Conservation (phyloP, 768 basidiomycete genomes). For the Kwoniella newhampshirensis region DNA sequence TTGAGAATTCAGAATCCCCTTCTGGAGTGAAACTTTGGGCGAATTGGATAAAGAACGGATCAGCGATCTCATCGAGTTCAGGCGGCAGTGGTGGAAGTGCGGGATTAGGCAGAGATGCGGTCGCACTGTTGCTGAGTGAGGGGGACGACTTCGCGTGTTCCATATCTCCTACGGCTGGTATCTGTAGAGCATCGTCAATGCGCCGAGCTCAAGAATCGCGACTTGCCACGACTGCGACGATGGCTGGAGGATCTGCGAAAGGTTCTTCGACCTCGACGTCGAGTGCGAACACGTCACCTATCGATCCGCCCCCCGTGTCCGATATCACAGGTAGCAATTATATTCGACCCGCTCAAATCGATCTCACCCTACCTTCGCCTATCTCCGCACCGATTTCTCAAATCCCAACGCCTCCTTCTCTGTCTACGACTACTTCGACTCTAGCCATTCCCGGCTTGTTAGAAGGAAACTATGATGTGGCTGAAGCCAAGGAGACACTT, state of each 20-base stretch:
- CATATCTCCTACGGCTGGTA: slow-evolving; percentile 4
- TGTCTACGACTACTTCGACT: not conserved
- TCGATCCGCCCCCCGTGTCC: no score
- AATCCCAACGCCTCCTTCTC: no score
- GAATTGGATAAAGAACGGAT: slow-evolving; percentile 23
- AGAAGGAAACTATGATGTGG: not conserved
- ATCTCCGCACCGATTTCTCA: no score
- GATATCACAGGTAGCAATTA: no score
- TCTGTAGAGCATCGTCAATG: slow-evolving; percentile 7
- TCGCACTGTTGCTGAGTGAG: slow-evolving; percentile 17
- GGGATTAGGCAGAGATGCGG: slow-evolving; percentile 12
- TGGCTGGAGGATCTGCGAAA: no score
- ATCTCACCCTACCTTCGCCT: not conserved
- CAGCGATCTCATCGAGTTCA: not conserved
- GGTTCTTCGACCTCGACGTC: no score
- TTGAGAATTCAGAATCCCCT: slow-evolving; percentile 18
- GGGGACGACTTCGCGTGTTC: slow-evolving; percentile 12
- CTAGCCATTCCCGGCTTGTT: not conserved
- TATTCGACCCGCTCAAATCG: not conserved
- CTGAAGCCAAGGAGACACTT: not conserved
- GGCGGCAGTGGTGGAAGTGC: not conserved
- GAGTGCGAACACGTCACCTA: no score
- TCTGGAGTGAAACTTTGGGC: slow-evolving; percentile 35
- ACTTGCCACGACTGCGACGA: not conserved
- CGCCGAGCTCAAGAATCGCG: not conserved